Evolutionary conservation across 208 protist genomes (phyloP).

Genomic region (Trypanosoma lewisi): DNA sequence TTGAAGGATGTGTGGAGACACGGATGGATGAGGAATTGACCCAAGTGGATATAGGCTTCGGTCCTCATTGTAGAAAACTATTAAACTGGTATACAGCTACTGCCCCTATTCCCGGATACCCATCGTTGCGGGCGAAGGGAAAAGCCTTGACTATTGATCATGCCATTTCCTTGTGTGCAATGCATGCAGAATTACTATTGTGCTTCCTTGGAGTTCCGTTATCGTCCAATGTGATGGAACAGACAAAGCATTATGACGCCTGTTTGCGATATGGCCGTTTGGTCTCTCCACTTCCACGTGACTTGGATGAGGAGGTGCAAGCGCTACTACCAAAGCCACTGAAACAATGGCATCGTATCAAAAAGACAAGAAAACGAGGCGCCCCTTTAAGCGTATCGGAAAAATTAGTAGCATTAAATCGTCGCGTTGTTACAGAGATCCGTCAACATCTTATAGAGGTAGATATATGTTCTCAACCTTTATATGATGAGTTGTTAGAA

Average conservation of each 20-base stretch:
- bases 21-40: constrained; percentile 13
- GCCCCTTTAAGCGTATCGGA: constrained; percentile 33
- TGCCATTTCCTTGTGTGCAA: constrained; percentile 56
- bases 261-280: constrained; percentile 56
- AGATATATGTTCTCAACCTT: constrained; percentile 30
- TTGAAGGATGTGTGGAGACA: constrained; percentile 14
- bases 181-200: constrained; percentile 70
- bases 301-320: constrained; percentile 14
- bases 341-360: constrained; percentile 46
- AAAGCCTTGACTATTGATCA: constrained; percentile 40
- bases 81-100: constrained; percentile 29
- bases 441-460: constrained; percentile 58
- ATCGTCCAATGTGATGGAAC: constrained; percentile 17
- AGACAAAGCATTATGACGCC: constrained; percentile 58
- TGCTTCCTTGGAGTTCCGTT: constrained; percentile 57
- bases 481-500: constrained; percentile 38
- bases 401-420: constrained; percentile 41
- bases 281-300: constrained; percentile 26
- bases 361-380: constrained; percentile 28
- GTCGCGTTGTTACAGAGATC: constrained; percentile 23
- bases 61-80: constrained; percentile 15
- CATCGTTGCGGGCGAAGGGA: constrained; percentile 33
- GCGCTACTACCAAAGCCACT: constrained; percentile 38
- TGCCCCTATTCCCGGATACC: constrained; percentile 23
- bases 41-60: constrained; percentile 21